phyloP scores from a whole-genome alignment of 2,329 filamentous ascomycete species.

The Pseudogymnoascus sp. region DNA sequence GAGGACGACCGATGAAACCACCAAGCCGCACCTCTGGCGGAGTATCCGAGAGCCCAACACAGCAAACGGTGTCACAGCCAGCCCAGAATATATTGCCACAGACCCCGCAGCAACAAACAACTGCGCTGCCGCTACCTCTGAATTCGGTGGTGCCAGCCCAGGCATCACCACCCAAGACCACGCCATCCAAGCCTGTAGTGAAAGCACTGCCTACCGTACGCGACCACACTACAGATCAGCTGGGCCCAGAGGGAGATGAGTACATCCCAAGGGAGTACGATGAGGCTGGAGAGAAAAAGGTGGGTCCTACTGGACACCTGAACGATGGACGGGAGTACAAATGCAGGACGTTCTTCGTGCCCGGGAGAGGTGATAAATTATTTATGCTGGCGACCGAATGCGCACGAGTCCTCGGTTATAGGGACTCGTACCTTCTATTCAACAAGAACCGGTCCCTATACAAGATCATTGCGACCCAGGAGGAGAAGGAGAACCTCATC shows the following conservation, averaged over 20 bases:
- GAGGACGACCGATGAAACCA: constrained; percentile 29
- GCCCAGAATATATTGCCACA: constrained; percentile 43
- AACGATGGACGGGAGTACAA: constrained; percentile 79
- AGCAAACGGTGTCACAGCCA: constrained; percentile 40
- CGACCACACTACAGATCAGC: constrained; percentile 94
- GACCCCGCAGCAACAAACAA: constrained; percentile 41
- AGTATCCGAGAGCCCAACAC: constrained; percentile 50
- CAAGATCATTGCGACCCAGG: constrained; percentile 95
- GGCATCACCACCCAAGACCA: constrained; percentile 64
- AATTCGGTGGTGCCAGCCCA: constrained; percentile 35
- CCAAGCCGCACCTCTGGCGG: constrained; percentile 38
- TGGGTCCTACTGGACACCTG: constrained; percentile 72
- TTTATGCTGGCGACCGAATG: constrained; percentile 99
- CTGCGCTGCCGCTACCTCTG: constrained; percentile 24
- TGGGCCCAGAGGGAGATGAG: constrained; percentile 82
- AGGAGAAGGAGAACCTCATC: constrained; percentile 94
- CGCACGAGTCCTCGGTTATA: constrained; percentile 83
- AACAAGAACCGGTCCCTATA: constrained; percentile 96
- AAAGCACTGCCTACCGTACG: constrained; percentile 93
- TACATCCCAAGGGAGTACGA: constrained; percentile 92
- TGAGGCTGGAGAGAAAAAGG: constrained; percentile 90
- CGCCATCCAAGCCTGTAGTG: constrained; percentile 73
- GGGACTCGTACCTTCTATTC: constrained; percentile 96
- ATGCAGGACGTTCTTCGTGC: constrained; percentile 88
- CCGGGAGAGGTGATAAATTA: constrained; percentile 81